phyloP scores from a whole-genome alignment of 768 basidiomycete species.

The Pleurotus sapidus region DNA sequence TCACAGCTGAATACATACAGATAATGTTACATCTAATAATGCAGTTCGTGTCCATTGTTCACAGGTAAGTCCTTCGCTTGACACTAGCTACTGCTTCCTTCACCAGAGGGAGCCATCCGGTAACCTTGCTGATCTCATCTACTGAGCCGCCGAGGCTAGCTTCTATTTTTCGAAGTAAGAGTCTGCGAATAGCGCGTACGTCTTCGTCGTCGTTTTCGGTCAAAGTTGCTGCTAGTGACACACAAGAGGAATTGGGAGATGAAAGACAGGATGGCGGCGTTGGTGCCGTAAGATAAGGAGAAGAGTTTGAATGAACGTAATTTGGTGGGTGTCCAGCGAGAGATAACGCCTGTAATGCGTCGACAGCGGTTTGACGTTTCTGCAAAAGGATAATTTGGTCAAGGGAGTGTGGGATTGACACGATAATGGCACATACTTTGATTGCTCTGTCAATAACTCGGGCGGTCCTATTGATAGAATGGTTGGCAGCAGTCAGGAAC shows the following conservation, averaged over 20 bases:
- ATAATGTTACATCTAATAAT: conserved; percentile 1
- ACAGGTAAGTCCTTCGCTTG: conserved; percentile 46
- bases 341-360: conserved; percentile 31
- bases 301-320: conserved; percentile 19
- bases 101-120: conserved; percentile 60
- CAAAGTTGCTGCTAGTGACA: conserved; percentile 48
- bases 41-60: conserved; percentile 9
- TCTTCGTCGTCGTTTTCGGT: conserved; percentile 65
- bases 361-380: conserved; percentile 50
- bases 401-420: background rate
- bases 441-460: conserved; percentile 53
- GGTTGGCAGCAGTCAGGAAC: conserved; percentile 49
- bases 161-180: conserved; percentile 67
- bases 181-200: conserved; percentile 52
- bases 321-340: conserved; percentile 13
- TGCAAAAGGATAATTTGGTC: conserved; percentile 17
- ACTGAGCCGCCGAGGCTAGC: conserved; percentile 51
- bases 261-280: conserved; percentile 38
- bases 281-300: conserved; percentile 13
- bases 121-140: conserved; percentile 61
- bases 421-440: conserved; percentile 35
- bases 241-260: conserved; percentile 35
- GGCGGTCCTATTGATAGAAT: conserved; percentile 56
- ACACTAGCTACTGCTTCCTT: conserved; percentile 61
- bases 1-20: conserved; percentile 2